These are phyloP conservation scores for Camelina laxa DNA, from an alignment of 345 rosid genomes.

Conservation along the genomic window DNA sequence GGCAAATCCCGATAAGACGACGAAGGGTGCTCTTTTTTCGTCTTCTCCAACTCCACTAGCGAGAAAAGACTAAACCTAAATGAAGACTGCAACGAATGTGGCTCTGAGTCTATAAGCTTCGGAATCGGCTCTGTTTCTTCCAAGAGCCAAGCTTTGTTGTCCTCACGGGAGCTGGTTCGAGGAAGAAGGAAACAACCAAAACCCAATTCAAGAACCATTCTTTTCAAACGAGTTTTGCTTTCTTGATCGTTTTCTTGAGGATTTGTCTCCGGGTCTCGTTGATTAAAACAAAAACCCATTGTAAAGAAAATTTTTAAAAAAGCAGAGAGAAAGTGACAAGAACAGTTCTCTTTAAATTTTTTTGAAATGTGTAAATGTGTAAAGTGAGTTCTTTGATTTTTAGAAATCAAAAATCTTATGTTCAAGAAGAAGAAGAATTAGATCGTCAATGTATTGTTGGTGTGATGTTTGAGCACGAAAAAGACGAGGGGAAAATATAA, in stretches of 20 bases:
- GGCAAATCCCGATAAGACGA: slow-evolving; percentile 15
- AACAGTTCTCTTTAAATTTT: neutral
- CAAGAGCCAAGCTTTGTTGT: slow-evolving; percentile 87
- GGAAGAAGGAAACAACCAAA: slow-evolving; percentile 61
- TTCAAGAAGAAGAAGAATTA: slow-evolving; percentile 3
- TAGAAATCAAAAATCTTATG: neutral
- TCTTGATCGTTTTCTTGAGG: neutral
- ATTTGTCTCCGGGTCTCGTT: neutral
- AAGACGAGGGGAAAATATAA: neutral
- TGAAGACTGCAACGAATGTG: slow-evolving; percentile 88
- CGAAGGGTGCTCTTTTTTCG: slow-evolving; percentile 46
- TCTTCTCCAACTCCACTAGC: slow-evolving; percentile 79
- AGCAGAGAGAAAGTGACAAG: slow-evolving; percentile 22
- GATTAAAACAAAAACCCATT: slow-evolving; percentile 14
- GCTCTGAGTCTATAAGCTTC: slow-evolving; percentile 65
- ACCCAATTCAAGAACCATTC: slow-evolving; percentile 65
- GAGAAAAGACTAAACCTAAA: slow-evolving; percentile 93
- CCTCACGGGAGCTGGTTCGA: slow-evolving; percentile 33
- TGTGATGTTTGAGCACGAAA: slow-evolving; percentile 42
- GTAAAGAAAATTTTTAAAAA: neutral
- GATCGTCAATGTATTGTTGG: slow-evolving; percentile 32
- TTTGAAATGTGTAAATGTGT: slow-evolving; percentile 22
- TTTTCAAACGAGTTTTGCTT: slow-evolving; percentile 47
- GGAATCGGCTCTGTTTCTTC: slow-evolving; percentile 62
- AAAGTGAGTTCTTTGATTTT: slow-evolving; percentile 8